Evolutionary conservation across 306 rosid genomes (phyloP).

Genomic region (Quercus gilva): DNA sequence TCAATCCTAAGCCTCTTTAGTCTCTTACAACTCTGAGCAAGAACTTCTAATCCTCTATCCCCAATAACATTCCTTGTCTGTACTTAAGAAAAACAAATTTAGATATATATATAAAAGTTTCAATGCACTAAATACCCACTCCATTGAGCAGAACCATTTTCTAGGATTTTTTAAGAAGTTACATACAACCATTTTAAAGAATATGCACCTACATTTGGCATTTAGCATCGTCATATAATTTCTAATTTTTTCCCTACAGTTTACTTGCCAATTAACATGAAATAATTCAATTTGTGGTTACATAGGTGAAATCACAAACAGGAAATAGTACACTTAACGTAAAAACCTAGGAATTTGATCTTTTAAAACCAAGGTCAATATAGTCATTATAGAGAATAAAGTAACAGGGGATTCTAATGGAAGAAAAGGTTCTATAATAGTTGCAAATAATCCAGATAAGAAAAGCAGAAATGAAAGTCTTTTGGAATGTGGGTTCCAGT

Average conservation of each 20-base stretch:
- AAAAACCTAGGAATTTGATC: neutral
- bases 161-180: neutral
- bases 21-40: constrained; percentile 68
- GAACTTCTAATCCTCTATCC: constrained; percentile 92
- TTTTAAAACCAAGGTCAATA: neutral
- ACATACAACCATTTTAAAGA: neutral
- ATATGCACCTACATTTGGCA: neutral
- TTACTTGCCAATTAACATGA: neutral
- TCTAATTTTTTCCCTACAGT: neutral
- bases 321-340: neutral
- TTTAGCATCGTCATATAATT: neutral
- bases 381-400: neutral
- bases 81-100: constrained; percentile 18
- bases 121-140: constrained; percentile 12
- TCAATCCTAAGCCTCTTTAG: constrained; percentile 86
- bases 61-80: constrained; percentile 98
- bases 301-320: neutral
- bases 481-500: neutral
- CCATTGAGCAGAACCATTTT: neutral
- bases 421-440: neutral
- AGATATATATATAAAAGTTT: constrained; percentile 2
- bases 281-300: neutral
- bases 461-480: neutral
- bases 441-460: neutral
- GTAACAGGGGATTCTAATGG: neutral